Evolutionary conservation across 805 yeast species (phyloP).

Genomic region (Metschnikowia gelsemii): DNA sequence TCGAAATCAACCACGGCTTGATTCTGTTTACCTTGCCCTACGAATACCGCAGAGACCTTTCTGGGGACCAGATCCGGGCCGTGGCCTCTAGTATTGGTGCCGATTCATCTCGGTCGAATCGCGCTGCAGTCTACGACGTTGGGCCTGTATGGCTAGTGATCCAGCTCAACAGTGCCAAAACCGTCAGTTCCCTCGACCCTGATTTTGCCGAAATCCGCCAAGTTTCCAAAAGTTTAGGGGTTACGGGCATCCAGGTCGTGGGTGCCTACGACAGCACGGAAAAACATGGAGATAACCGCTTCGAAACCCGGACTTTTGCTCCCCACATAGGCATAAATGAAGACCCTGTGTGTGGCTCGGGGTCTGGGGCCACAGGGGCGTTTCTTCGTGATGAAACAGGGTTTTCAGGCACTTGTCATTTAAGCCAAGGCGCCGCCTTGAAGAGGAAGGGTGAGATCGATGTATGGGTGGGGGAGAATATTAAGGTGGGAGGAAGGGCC

Average conservation of each 20-base stretch:
- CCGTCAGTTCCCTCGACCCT: conserved; percentile 34
- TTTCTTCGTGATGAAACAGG: conserved; percentile 18
- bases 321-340: conserved; percentile 38
- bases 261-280: conserved; percentile 34
- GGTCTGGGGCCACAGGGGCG: conserved; percentile 35
- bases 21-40: conserved; percentile 32
- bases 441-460: conserved; percentile 38
- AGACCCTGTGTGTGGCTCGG: conserved; percentile 58
- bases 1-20: conserved; percentile 24
- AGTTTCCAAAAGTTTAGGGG: conserved; percentile 20
- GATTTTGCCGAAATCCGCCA: conserved; percentile 26
- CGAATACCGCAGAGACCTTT: conserved; percentile 13
- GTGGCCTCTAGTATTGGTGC: conserved; percentile 14
- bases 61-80: conserved; percentile 7
- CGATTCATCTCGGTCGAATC: conserved; percentile 12
- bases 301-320: conserved; percentile 45
- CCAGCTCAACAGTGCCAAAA: conserved; percentile 29
- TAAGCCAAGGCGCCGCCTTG: conserved; percentile 28
- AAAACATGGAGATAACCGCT: conserved; percentile 18
- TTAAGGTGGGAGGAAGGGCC: conserved; percentile 43
- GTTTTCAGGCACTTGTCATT: conserved; percentile 7
- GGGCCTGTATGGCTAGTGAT: conserved; percentile 50
- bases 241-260: conserved; percentile 40
- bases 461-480: conserved; percentile 18
- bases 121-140: conserved; percentile 35